These are phyloP conservation scores for Gossypium trilobum DNA, from an alignment of 441 rosid genomes.

Conservation along the genomic window DNA sequence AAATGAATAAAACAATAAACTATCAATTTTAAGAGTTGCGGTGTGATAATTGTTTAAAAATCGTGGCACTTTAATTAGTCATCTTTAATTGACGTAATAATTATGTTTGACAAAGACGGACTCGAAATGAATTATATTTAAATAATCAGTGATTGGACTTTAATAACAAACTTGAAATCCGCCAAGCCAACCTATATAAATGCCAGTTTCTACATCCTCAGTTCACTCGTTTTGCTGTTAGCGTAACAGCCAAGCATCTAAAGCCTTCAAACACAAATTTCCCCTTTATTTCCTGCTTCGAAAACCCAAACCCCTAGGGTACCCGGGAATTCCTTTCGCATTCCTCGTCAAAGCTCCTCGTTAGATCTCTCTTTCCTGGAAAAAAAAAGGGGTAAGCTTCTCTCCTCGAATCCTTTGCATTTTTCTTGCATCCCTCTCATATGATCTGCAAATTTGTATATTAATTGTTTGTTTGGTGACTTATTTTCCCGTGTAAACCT, in stretches of 20 bases:
- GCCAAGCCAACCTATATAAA: not conserved
- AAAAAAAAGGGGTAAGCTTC: not conserved
- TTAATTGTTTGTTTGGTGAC: not conserved
- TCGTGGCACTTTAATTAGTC: too few species aligned
- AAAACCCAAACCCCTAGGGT: conserved; percentile 13
- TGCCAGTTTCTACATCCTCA: not conserved
- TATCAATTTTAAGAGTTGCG: too few species aligned
- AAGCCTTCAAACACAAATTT: not conserved
- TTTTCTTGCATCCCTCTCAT: not conserved
- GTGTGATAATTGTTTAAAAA: too few species aligned
- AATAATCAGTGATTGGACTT: not conserved
- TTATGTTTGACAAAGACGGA: not conserved
- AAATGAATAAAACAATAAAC: too few species aligned
- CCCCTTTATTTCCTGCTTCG: not conserved
- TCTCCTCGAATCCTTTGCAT: not conserved
- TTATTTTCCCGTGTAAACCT: not conserved
- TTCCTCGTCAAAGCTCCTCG: not conserved
- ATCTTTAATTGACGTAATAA: too few species aligned
- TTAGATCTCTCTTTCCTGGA: not conserved
- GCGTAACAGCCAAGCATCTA: not conserved
- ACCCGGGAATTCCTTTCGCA: not conserved
- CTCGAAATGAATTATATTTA: conserved; percentile 1
- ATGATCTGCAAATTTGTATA: not conserved
- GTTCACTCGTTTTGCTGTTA: not conserved
- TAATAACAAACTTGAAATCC: conserved; percentile 15